Evolutionary conservation across 108 stramenopile species (phyloP).

Genomic region (Skeletonema potamos): DNA sequence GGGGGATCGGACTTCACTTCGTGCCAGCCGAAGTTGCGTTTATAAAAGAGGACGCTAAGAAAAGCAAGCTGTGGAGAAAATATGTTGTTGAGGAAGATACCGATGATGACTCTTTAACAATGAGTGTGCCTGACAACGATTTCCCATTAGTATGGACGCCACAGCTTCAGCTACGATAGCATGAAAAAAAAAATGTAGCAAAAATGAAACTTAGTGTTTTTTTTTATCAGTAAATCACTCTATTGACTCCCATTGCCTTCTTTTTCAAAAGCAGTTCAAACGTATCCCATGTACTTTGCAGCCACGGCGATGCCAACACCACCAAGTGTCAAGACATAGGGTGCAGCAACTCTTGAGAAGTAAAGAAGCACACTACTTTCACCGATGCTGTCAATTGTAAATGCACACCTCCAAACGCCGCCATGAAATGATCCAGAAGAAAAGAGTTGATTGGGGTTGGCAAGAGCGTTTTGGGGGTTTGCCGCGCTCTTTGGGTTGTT

Average conservation of each 20-base stretch:
- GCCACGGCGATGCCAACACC: constrained; percentile 58
- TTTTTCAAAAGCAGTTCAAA: constrained; percentile 10
- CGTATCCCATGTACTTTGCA: constrained; percentile 44
- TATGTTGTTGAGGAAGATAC: constrained; percentile 43
- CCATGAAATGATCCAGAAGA: constrained; percentile 94
- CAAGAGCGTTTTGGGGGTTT: constrained; percentile 75
- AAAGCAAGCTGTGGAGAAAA: constrained; percentile 69
- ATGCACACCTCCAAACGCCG: constrained; percentile 95
- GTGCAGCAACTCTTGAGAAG: constrained; percentile 72
- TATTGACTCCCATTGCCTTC: neutral
- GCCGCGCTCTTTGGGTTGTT: constrained; percentile 71
- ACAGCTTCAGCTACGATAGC: too few species aligned
- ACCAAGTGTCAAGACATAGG: constrained; percentile 55
- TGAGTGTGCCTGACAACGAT: constrained; percentile 54
- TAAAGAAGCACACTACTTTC: constrained; percentile 93
- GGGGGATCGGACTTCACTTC: constrained; percentile 82
- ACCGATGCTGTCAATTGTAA: constrained; percentile 94
- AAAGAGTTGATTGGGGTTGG: constrained; percentile 95
- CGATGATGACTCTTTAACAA: constrained; percentile 6
- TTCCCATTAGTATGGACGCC: constrained; percentile 57
- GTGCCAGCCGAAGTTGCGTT: constrained; percentile 73
- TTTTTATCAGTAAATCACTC: neutral
- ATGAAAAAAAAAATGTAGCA: neutral
- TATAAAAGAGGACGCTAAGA: constrained; percentile 51
- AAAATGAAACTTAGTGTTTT: neutral